Evolutionary conservation across 1,139 yeast species (phyloP), one percentile per base, ranked within the genome.

Genomic region (Wickerhamomyces sp.): DNA sequence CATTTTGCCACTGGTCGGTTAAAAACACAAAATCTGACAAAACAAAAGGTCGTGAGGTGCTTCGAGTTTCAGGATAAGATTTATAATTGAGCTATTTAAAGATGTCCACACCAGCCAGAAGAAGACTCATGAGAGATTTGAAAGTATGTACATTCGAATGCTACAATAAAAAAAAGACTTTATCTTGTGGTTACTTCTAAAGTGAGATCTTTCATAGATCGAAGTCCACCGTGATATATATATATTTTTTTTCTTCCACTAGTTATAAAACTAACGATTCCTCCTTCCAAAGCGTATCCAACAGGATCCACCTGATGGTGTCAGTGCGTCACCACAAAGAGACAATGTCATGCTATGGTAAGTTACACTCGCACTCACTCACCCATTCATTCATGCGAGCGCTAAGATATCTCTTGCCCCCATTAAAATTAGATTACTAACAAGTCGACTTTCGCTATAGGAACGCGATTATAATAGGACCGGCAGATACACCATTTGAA

Each of bases 391-490:
- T 22, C 14, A 20, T 19, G 31, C 37, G 7, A 6, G 13, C 11
- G 16, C 29, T n/a, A 16, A 7, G 28, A n/a, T n/a, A 10, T 9
- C n/a, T 16, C n/a, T 7, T 10, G 17, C 29, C 6, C 10, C 16
- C n/a, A n/a, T 16, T 25, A 22, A 33, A 26, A 28, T 28, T 35
- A 26, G n/a, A 19, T 8, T 7, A 10, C 21, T 19, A 19, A 19
- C 21, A 19, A 19, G 21, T 19, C n/a, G n/a, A n/a, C n/a, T n/a
- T 5, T 12, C 11, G 12, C 12, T 64, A 6, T 23, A 46, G 50
- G 94, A 91, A 93, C 59, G 99, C 97, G 0, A 95, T 91, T 42
- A 91, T 91, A 41, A 89, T 91, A 41, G 99, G 99, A 0, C 99
- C 99, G 1, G 80, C 91, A 23, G 97, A 89, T 44, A 91, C 99